These are phyloP conservation scores for Boletus reticulatus DNA, from an alignment of 768 basidiomycete species.

Conservation along the genomic window DNA sequence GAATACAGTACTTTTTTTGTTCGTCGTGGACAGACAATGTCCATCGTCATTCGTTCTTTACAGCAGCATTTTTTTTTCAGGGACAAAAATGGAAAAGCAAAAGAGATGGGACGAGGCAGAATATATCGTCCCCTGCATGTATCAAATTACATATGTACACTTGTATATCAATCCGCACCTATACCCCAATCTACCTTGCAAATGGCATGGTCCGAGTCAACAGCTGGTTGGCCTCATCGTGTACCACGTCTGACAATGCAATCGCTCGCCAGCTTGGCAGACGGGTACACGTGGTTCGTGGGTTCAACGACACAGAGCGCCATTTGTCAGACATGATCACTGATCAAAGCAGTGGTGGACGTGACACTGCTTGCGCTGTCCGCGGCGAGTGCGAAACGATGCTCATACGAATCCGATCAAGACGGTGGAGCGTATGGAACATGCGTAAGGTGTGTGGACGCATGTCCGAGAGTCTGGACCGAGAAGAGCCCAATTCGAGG, in stretches of 20 bases:
- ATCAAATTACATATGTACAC: too few relatives aligned
- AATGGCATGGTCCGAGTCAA: conserved; percentile 20
- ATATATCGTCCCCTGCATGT: too few relatives aligned
- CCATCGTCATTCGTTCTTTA: neutral
- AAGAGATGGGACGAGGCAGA: too few relatives aligned
- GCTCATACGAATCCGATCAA: conserved; percentile 35
- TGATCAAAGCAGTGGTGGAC: conserved; percentile 40
- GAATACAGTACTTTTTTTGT: neutral
- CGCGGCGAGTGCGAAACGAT: conserved; percentile 1
- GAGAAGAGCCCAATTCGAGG: conserved; percentile 20
- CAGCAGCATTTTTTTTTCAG: too few relatives aligned
- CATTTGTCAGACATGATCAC: conserved; percentile 40
- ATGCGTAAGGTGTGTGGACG: conserved; percentile 36
- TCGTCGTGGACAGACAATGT: neutral
- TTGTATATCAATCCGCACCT: too few relatives aligned
- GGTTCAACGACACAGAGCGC: conserved; percentile 32
- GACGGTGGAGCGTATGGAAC: conserved; percentile 41
- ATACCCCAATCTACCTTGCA: neutral
- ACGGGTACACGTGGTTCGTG: conserved; percentile 9
- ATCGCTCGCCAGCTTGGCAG: conserved; percentile 12
- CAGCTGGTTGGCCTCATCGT: conserved; percentile 18
- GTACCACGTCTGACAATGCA: conserved; percentile 25
- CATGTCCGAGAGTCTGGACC: conserved; percentile 4
- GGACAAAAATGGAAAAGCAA: too few relatives aligned
- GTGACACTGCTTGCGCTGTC: conserved; percentile 2